Evolutionary conservation across 2,329 filamentous ascomycete genomes (phyloP), one percentile per base, ranked within the genome.

Genomic region (Cytospora piceae): DNA sequence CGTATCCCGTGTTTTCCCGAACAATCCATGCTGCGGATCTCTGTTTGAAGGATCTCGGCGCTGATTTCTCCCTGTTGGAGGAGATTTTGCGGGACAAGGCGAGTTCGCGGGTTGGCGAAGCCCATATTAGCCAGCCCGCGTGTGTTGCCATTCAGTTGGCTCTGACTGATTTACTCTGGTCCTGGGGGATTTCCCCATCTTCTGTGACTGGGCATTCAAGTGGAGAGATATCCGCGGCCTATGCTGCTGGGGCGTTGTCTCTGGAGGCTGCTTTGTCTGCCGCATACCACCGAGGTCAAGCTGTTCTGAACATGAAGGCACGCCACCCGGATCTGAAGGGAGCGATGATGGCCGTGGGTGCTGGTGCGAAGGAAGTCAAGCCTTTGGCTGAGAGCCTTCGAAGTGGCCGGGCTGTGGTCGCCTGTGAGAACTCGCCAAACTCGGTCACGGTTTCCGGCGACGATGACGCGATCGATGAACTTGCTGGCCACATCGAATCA

Each of bases 121-220:
- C 77, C 11, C 74, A 78, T 63, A 75, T 80, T 70, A 77, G 76
- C 65, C 78, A 80, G 62, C 78, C 78, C 5, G 73, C 75, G 0
- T 79, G 77, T 65, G 78, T 75, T 20, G 77, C 78, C 0, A 69
- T 80, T n/a, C 78, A 80, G 59, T 62, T 79, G 1, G 76, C 76
- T 1, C 70, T 80, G 34, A 74, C 75, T 22, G 74, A 79, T 46
- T 69, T 80, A 1, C 70, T 80, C 54, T 68, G 69, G 31, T 71
- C 73, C 27, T 79, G 77, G 77, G 75, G 74, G 8, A 72, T 80
- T 17, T 68, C 54, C 7, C 78, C 78, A 0, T 70, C 71, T 1
- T 77, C 57, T 3, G 61, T 56, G 4, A 29, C 42, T 15, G 64
- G 57, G 4, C 62, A 55, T 55, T 64, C 52, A 11, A 67, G 49